Percentiles rank a stretch among this genome's conserved stretches.
Evolutionary conservation across 164 flowering plant genomes (phyloP).

Genomic region (Dillenia suffruticosa): DNA sequence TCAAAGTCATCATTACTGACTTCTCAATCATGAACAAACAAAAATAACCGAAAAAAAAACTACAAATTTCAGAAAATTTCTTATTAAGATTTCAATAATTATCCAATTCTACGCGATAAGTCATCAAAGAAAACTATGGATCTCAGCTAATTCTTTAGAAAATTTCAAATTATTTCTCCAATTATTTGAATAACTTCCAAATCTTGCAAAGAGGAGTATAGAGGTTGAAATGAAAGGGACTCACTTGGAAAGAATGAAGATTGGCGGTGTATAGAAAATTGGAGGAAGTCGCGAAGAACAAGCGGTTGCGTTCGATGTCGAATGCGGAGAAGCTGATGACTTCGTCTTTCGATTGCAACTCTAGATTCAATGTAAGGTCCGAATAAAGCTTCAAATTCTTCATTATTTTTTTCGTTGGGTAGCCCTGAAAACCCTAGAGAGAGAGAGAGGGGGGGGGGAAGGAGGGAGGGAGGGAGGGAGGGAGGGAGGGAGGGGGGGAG

Average conservation of each 20-base stretch:
- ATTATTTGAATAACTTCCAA: background rate
- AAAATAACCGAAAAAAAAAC: too few species aligned
- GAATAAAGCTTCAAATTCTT: conserved; percentile 72
- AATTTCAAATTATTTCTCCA: background rate
- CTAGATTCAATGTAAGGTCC: conserved; percentile 35
- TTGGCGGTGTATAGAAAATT: conserved; percentile 54
- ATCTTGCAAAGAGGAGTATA: background rate
- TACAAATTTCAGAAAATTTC: too few species aligned
- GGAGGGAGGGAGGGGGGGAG: too few species aligned
- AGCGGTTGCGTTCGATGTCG: conserved; percentile 76
- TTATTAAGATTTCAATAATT: too few species aligned
- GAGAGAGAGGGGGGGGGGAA: too few species aligned
- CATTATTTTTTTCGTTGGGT: conserved; percentile 28
- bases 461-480: too few species aligned
- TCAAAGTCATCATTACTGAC: too few species aligned
- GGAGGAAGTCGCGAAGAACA: conserved; percentile 83
- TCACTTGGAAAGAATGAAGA: conserved; percentile 56
- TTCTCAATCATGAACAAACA: too few species aligned
- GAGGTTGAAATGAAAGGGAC: background rate
- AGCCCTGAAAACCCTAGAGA: too few species aligned
- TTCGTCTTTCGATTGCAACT: conserved; percentile 55
- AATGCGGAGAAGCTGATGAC: conserved; percentile 46
- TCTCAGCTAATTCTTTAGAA: too few species aligned
- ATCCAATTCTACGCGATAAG: too few species aligned
- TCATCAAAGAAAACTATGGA: too few species aligned